phyloP scores from a whole-genome alignment of 2,329 filamentous ascomycete genomes.

The Cadophora malorum region DNA sequence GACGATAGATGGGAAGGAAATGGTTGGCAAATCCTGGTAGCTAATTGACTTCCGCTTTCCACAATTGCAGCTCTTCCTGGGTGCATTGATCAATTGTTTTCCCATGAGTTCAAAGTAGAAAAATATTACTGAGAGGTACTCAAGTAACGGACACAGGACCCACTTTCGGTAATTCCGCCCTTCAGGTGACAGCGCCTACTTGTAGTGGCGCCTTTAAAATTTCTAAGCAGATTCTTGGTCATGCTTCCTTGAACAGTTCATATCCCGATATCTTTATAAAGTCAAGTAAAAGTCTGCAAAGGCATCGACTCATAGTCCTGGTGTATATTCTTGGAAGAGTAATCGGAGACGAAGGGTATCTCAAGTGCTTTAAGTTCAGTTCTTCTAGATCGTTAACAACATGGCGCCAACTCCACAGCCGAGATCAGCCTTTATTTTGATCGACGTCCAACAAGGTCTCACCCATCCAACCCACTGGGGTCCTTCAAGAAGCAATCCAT shows the following conservation, averaged over 20 bases:
- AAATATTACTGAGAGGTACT: neutral
- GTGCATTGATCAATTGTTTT: too few species aligned
- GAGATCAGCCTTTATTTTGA: slow-evolving; percentile 53
- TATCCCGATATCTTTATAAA: neutral
- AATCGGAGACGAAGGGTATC: too few species aligned
- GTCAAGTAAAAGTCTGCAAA: neutral
- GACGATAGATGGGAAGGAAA: neutral
- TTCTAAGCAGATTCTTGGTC: neutral
- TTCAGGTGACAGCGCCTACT: slow-evolving; percentile 4
- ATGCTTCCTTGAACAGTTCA: neutral
- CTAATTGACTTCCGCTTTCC: slow-evolving; percentile 1
- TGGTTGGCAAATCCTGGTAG: neutral
- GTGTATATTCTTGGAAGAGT: too few species aligned
- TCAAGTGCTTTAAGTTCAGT: neutral
- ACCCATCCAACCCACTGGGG: slow-evolving; percentile 50
- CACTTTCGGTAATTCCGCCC: slow-evolving; percentile 9
- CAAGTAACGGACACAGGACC: neutral
- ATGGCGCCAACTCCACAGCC: slow-evolving; percentile 13
- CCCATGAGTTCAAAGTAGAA: too few species aligned
- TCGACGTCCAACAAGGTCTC: slow-evolving; percentile 55
- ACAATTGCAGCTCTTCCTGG: neutral
- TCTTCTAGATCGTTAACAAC: neutral
- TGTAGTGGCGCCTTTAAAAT: neutral
- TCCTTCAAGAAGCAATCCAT: slow-evolving; percentile 51
- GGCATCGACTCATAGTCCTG: too few species aligned